These are phyloP conservation scores for Balamuthia mandrillaris DNA, from an alignment of 208 protist species.

Conservation along the genomic window DNA sequence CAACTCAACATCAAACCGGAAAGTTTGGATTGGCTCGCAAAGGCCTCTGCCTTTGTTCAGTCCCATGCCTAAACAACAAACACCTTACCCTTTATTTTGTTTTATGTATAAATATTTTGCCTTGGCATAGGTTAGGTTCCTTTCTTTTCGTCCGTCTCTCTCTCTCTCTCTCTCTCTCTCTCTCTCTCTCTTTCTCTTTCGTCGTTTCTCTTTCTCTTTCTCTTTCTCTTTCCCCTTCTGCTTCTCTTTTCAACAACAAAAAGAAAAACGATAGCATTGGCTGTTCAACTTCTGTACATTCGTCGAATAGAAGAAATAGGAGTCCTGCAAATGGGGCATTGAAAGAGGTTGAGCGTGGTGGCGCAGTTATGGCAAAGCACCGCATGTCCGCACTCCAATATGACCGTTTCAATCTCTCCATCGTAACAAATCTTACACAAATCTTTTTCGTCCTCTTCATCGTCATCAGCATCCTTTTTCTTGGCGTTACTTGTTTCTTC, in stretches of 20 bases:
- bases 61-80: background rate
- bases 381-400: background rate
- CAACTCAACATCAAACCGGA: background rate
- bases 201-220: background rate
- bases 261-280: background rate
- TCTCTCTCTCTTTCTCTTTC: background rate
- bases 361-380: background rate
- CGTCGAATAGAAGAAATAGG: background rate
- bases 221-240: background rate
- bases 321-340: background rate
- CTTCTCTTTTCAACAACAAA: background rate
- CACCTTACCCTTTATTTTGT: background rate
- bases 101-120: background rate
- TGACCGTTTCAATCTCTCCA: background rate
- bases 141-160: background rate
- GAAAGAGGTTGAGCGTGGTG: background rate
- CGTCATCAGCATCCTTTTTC: no score
- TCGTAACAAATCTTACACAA: slow-evolving; percentile 10
- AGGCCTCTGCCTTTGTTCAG: background rate
- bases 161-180: background rate
- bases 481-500: no score
- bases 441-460: background rate
- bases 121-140: background rate
- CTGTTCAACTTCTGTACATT: background rate
- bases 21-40: background rate